Percentiles rank a stretch among this genome's conserved stretches.
Evolutionary conservation across 768 basidiomycete genomes (phyloP).

Genomic region (Gloeophyllum trabeum): DNA sequence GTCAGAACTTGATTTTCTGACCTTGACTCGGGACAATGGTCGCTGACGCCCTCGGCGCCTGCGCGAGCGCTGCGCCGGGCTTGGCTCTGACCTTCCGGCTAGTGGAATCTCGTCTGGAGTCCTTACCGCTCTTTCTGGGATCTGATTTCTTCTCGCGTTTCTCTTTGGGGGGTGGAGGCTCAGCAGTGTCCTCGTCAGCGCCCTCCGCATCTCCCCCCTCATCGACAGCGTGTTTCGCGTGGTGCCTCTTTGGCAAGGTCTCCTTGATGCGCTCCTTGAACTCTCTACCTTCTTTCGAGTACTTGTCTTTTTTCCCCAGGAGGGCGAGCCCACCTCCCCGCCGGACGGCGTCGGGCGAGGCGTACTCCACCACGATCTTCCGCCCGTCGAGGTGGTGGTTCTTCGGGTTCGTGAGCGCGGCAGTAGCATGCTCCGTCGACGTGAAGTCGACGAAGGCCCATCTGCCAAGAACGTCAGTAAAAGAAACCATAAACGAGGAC

Average conservation of each 20-base stretch:
- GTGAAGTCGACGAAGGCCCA: slow-evolving; percentile 94
- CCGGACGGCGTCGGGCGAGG: slow-evolving; percentile 80
- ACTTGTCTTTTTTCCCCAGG: not conserved
- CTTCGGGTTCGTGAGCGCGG: slow-evolving; percentile 68
- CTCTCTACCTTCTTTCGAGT: slow-evolving; percentile 1
- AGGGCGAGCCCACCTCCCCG: slow-evolving; percentile 47
- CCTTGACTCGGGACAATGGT: slow-evolving; percentile 65
- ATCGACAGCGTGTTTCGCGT: too few relatives aligned
- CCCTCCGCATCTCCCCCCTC: slow-evolving; percentile 7
- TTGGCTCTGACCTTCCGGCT: slow-evolving; percentile 39
- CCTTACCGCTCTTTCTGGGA: slow-evolving; percentile 2
- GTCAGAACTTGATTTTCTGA: slow-evolving; percentile 62
- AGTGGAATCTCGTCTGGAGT: slow-evolving; percentile 7
- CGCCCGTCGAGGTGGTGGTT: slow-evolving; percentile 82
- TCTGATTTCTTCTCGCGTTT: too few relatives aligned
- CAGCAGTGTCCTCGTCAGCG: slow-evolving; percentile 8
- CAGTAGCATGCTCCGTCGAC: slow-evolving; percentile 66
- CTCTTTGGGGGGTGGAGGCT: slow-evolving; percentile 11
- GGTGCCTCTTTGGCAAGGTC: too few relatives aligned
- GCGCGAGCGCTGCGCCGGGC: slow-evolving; percentile 74
- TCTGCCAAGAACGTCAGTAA: slow-evolving; percentile 27
- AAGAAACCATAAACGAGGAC: slow-evolving; percentile 1
- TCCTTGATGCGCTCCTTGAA: too few relatives aligned
- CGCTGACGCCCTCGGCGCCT: slow-evolving; percentile 63
- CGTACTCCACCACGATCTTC: slow-evolving; percentile 79